Conservation (phyloP, 371 early-diverging fungal genomes). For the Mucor racemosus region DNA sequence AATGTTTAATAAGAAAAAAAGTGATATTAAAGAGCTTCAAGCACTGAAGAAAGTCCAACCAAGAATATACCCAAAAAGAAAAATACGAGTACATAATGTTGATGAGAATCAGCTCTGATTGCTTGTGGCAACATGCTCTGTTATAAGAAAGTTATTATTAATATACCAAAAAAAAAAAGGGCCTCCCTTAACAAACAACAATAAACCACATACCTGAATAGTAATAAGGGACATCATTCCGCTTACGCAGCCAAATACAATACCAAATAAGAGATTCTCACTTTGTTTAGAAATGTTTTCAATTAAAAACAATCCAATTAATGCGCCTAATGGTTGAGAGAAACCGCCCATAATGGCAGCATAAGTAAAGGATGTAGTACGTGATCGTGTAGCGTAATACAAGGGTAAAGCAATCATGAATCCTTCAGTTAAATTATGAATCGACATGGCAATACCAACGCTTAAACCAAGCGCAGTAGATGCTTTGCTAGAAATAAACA, state of each 20-base stretch:
- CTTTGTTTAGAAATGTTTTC: constrained; percentile 46
- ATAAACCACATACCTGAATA: constrained; percentile 24
- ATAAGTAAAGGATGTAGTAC: constrained; percentile 62
- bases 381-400: constrained; percentile 70
- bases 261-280: constrained; percentile 56
- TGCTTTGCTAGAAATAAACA: constrained; percentile 69
- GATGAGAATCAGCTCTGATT: constrained; percentile 49
- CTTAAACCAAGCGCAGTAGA: constrained; percentile 67
- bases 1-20: background rate
- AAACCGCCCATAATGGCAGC: constrained; percentile 70
- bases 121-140: constrained; percentile 62
- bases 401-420: constrained; percentile 78
- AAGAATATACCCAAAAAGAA: constrained; percentile 65
- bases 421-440: constrained; percentile 86
- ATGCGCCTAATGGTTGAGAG: constrained; percentile 65
- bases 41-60: constrained; percentile 52
- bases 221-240: constrained; percentile 79
- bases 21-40: constrained; percentile 34
- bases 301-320: constrained; percentile 55
- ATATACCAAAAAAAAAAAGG: background rate
- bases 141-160: background rate
- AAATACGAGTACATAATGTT: constrained; percentile 50
- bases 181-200: background rate
- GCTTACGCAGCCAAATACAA: constrained; percentile 60
- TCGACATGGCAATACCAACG: constrained; percentile 74